Conservation (phyloP, 2,329 filamentous ascomycete genomes). For the Colletotrichum salicis region DNA sequence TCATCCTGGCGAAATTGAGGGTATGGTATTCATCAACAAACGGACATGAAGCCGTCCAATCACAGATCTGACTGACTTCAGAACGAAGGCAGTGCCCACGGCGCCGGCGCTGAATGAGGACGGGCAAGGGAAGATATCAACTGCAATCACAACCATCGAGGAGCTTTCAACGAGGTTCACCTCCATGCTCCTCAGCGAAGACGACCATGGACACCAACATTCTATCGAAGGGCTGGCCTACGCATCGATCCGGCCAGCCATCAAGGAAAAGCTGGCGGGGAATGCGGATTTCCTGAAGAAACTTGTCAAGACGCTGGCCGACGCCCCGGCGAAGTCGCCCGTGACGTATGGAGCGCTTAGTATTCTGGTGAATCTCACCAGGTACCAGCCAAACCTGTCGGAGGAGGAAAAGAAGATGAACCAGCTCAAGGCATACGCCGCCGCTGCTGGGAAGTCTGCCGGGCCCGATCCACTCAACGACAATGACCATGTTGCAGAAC, state of each 20-base stretch:
- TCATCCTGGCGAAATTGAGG: conserved; percentile 79
- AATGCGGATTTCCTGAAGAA: conserved; percentile 76
- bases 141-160: conserved; percentile 70
- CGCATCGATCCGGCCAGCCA: conserved; percentile 83
- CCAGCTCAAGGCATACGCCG: conserved; percentile 93
- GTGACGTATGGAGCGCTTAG: conserved; percentile 87
- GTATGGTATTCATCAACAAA: conserved; percentile 53
- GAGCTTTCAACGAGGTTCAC: conserved; percentile 73
- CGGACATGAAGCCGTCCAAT: conserved; percentile 34
- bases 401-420: conserved; percentile 94
- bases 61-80: conserved; percentile 57
- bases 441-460: conserved; percentile 76
- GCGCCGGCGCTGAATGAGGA: conserved; percentile 51
- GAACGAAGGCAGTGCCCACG: conserved; percentile 65
- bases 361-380: conserved; percentile 85
- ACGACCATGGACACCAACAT: conserved; percentile 70
- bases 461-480: conserved; percentile 76
- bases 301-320: conserved; percentile 72
- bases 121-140: conserved; percentile 57
- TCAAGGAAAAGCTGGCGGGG: conserved; percentile 82
- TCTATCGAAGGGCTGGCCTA: conserved; percentile 93
- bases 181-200: conserved; percentile 71
- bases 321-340: conserved; percentile 72
- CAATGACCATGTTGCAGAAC: conserved; percentile 77
- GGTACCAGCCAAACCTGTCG: conserved; percentile 79